Evolutionary conservation across 306 rosid species (phyloP), one percentile per base, ranked within the genome.

Genomic region (Lupinus albus): DNA sequence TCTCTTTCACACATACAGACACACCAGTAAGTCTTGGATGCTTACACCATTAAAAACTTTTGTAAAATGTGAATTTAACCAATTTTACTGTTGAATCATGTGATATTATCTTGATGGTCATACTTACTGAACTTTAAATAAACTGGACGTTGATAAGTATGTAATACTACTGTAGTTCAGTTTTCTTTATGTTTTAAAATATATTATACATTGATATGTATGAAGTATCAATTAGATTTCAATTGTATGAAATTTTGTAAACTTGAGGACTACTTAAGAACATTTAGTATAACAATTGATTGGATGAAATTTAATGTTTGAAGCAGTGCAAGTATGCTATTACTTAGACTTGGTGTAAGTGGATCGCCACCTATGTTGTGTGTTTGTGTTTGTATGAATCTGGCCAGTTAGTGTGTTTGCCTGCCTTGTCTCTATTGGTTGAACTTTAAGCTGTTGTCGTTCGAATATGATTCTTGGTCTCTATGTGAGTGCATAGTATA

Each of bases 371-470:
- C 46, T 11, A 41, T 10, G n/a, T 11, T 33, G 38, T 33, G 38
- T 5, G 38, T 28, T 2, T 28, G 33, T 28, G 33, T 28, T 2
- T 33, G 38, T 33, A 6, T 10, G 10, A 68, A 2, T 38, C 13
- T 9, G 44, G 53, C 15, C 51, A 47, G 8, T 46, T 42, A 47
- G 36, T 58, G 21, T 13, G 11, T 6, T n/a, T 67, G 5, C 16
- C 7, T 11, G 1, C 20, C 25, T 57, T 11, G 8, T 15, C 12
- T 54, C 4, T 57, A 14, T 16, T 66, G 7, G 20, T 64, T 47
- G 72, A 20, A 42, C 35, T 46, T 33, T 46, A 45, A 35, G 20
- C 30, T 66, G 18, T 17, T 47, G 30, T 59, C 60, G 14, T 60
- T 36, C 7, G 28, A 7, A 25, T 42, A 30, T 55, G n/a, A 25